Conservation (phyloP, 139 green algal species). For the Coelastrella sp. region DNA sequence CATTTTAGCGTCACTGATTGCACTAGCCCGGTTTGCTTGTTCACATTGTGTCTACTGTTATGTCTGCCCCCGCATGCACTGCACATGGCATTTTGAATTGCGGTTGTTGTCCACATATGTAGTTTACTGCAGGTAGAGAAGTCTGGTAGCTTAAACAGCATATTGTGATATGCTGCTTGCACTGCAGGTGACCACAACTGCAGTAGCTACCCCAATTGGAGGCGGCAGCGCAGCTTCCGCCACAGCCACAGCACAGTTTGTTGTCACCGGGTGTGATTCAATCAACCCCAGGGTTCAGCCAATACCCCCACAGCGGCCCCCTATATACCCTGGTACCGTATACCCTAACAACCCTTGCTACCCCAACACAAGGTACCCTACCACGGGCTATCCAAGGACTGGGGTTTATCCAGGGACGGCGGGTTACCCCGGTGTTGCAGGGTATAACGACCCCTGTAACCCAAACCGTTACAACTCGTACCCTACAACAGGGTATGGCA, state of each 20-base stretch:
- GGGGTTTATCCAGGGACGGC: not conserved
- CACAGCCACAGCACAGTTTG: not conserved
- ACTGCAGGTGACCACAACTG: slow-evolving; percentile 29
- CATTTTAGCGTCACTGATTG: not conserved
- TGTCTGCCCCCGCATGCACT: too few relatives aligned
- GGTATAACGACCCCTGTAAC: not conserved
- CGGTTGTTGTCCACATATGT: not conserved
- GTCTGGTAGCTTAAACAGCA: not conserved
- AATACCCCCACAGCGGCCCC: not conserved
- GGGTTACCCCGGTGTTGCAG: not conserved
- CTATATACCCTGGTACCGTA: not conserved
- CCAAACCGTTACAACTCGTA: not conserved
- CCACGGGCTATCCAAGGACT: not conserved
- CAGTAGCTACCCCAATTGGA: not conserved
- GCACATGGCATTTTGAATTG: too few relatives aligned
- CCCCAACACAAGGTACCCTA: not conserved
- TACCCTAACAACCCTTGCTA: not conserved
- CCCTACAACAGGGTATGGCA: not conserved
- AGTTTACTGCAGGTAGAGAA: not conserved
- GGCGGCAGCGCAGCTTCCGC: not conserved
- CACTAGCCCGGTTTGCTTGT: not conserved
- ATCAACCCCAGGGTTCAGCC: not conserved
- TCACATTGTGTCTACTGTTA: too few relatives aligned
- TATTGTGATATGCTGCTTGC: not conserved
- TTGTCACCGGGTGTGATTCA: not conserved